These are phyloP conservation scores for Populus simonii DNA, from an alignment of 345 rosid species.

Conservation along the genomic window DNA sequence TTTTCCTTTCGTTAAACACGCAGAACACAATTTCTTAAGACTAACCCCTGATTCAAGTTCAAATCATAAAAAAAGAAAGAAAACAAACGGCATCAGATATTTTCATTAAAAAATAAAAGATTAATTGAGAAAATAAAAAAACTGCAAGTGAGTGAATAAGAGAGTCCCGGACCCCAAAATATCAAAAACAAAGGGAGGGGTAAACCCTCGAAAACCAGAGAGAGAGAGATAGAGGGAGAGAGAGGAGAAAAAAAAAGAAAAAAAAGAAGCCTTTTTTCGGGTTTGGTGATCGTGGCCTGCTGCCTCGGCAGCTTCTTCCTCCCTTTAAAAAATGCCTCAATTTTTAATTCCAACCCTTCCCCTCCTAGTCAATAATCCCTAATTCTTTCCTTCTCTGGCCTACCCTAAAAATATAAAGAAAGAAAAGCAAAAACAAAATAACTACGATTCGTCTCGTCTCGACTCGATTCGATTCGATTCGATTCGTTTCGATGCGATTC, in stretches of 20 bases:
- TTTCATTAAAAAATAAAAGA: too few species aligned
- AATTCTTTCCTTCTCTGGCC: background rate
- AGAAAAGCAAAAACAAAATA: background rate
- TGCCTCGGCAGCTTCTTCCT: background rate
- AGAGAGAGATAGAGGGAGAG: background rate
- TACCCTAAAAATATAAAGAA: background rate
- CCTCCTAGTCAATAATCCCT: background rate
- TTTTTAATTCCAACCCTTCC: background rate
- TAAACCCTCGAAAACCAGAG: background rate
- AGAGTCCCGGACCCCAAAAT: background rate
- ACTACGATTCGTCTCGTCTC: background rate
- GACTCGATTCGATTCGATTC: conserved; percentile 9
- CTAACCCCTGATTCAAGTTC: too few species aligned
- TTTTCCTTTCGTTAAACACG: too few species aligned
- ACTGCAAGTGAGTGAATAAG: background rate
- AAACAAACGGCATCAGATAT: too few species aligned
- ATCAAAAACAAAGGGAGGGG: background rate
- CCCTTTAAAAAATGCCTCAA: background rate
- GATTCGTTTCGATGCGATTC: conserved; percentile 15
- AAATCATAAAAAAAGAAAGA: too few species aligned
- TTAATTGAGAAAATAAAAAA: background rate
- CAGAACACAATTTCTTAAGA: too few species aligned
- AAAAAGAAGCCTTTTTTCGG: background rate
- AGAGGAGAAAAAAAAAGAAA: background rate
- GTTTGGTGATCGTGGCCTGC: background rate